Evolutionary conservation across 108 stramenopile genomes (phyloP).

Genomic region (Skeletonema grethae): DNA sequence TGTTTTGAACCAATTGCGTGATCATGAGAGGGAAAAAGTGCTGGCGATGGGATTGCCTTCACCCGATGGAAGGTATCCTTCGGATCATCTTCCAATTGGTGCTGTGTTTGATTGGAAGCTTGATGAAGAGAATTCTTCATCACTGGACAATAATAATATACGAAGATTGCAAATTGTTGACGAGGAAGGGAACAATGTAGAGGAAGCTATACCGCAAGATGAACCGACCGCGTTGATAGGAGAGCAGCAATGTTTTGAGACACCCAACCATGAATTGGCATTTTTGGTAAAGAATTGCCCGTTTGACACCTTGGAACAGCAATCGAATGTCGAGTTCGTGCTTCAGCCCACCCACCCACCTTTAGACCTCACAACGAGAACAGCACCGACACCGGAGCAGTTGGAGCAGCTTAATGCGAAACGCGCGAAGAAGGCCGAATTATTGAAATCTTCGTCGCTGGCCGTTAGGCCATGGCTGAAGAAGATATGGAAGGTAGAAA

Average conservation of each 20-base stretch:
- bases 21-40: constrained; percentile 29
- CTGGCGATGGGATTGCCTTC: constrained; percentile 47
- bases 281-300: constrained; percentile 44
- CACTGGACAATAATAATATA: background rate
- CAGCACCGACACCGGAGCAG: constrained; percentile 43
- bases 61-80: constrained; percentile 31
- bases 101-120: constrained; percentile 48
- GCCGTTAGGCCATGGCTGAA: constrained; percentile 41
- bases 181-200: constrained; percentile 30
- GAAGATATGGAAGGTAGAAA: constrained; percentile 50
- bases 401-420: constrained; percentile 36
- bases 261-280: constrained; percentile 41
- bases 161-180: constrained; percentile 19
- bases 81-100: constrained; percentile 57
- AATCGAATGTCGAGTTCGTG: constrained; percentile 29
- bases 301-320: constrained; percentile 45
- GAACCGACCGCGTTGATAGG: constrained; percentile 12
- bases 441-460: constrained; percentile 26
- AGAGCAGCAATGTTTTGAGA: constrained; percentile 24
- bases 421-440: constrained; percentile 32
- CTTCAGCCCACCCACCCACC: constrained; percentile 38
- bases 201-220: constrained; percentile 7
- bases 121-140: background rate
- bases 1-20: constrained; percentile 10
- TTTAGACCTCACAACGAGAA: constrained; percentile 11